Conservation (phyloP, 192 early-diverging fungal genomes). For the Coemansia sp. region DNA sequence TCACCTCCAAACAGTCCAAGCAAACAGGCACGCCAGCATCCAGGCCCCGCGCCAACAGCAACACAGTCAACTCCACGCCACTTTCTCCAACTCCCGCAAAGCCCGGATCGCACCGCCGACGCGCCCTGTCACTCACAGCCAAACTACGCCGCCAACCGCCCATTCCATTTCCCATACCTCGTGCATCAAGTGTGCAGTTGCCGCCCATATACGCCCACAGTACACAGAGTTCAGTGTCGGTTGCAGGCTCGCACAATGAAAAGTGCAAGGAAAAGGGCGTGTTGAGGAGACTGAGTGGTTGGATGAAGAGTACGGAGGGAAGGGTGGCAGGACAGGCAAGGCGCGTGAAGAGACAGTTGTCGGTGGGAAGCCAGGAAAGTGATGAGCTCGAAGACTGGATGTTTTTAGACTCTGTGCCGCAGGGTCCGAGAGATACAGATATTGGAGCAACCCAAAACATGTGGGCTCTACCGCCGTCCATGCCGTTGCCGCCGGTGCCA, state of each 20-base stretch:
- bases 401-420: constrained; percentile 24
- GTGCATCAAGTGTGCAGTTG: constrained; percentile 23
- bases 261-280: constrained; percentile 4
- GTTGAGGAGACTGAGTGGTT: constrained; percentile 41
- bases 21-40: neutral
- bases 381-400: constrained; percentile 39
- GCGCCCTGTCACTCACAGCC: constrained; percentile 30
- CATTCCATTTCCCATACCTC: constrained; percentile 34
- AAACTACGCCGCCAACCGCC: constrained; percentile 42
- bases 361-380: neutral
- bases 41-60: constrained; percentile 1
- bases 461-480: neutral
- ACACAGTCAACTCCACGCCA: neutral
- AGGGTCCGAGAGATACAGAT: too few relatives aligned
- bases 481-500: neutral
- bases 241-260: neutral
- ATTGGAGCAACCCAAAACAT: constrained; percentile 1
- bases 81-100: neutral
- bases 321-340: constrained; percentile 16
- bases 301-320: constrained; percentile 28
- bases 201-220: neutral
- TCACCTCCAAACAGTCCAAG: neutral
- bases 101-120: constrained; percentile 13
- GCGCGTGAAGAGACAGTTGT: constrained; percentile 9
- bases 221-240: neutral